Percentiles rank a stretch among this genome's conserved stretches.
phyloP scores from a whole-genome alignment of 768 basidiomycete species.

The Mycena vulgaris region DNA sequence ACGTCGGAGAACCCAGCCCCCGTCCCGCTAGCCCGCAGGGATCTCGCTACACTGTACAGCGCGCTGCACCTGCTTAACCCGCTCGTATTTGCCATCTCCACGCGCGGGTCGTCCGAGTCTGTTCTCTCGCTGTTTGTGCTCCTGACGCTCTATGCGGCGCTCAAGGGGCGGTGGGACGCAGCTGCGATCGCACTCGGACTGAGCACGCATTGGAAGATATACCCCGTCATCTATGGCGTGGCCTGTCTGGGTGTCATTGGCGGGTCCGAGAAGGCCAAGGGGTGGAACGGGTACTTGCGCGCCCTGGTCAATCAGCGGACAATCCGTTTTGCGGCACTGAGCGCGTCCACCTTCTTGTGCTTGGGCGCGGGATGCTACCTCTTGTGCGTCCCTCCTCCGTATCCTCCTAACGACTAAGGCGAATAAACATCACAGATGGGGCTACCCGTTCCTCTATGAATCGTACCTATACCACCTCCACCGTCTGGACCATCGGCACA shows the following conservation, averaged over 20 bases:
- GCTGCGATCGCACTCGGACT: conserved; percentile 85
- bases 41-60: conserved; percentile 70
- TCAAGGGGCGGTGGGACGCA: conserved; percentile 70
- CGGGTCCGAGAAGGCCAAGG: conserved; percentile 32
- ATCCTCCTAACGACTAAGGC: conserved; percentile 1
- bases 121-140: conserved; percentile 87
- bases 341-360: conserved; percentile 75
- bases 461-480: conserved; percentile 94
- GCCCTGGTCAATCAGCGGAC: conserved; percentile 65
- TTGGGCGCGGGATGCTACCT: conserved; percentile 79
- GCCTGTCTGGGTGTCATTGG: conserved; percentile 75
- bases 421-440: conserved; percentile 77
- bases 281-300: conserved; percentile 51
- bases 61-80: conserved; percentile 92
- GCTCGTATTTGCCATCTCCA: conserved; percentile 95
- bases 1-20: conserved; percentile 29
- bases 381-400: conserved; percentile 68
- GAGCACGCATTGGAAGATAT: conserved; percentile 97
- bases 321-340: conserved; percentile 77
- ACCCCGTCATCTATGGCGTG: conserved; percentile 93
- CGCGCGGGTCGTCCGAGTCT: conserved; percentile 95
- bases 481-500: conserved; percentile 96
- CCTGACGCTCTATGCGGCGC: conserved; percentile 72
- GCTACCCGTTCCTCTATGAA: conserved; percentile 91
- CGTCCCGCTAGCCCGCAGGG: conserved; percentile 14